phyloP scores from a whole-genome alignment of 805 yeast genomes.

The Candida schatavii region DNA sequence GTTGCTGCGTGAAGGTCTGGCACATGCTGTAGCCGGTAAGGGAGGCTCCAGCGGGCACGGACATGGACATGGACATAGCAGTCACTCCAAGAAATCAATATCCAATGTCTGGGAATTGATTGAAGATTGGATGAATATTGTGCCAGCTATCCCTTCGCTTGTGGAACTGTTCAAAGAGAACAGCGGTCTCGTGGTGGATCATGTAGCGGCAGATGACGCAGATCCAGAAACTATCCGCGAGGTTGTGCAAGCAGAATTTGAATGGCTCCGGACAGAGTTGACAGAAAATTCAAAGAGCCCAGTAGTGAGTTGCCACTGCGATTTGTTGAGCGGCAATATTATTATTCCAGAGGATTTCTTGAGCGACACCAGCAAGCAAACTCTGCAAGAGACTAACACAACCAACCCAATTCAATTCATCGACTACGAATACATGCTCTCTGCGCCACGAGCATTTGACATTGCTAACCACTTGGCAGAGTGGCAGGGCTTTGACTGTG shows the following conservation, averaged over 20 bases:
- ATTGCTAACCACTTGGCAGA: slow-evolving; percentile 74
- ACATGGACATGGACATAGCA: not conserved
- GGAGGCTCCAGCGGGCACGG: no score
- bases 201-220: slow-evolving; percentile 6
- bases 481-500: slow-evolving; percentile 82
- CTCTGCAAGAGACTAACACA: slow-evolving; percentile 10
- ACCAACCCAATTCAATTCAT: slow-evolving; percentile 54
- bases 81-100: slow-evolving; percentile 25
- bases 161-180: slow-evolving; percentile 35
- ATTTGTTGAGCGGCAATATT: slow-evolving; percentile 70
- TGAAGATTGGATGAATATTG: slow-evolving; percentile 58
- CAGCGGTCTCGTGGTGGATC: not conserved
- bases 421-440: slow-evolving; percentile 71
- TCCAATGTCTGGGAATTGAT: slow-evolving; percentile 59
- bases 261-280: slow-evolving; percentile 49
- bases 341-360: slow-evolving; percentile 48
- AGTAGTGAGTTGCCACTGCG: slow-evolving; percentile 65
- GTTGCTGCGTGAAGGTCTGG: slow-evolving; percentile 3
- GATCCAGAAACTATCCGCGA: slow-evolving; percentile 25
- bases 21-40: not conserved
- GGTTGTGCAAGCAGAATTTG: slow-evolving; percentile 48
- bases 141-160: slow-evolving; percentile 50
- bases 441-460: slow-evolving; percentile 72
- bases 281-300: slow-evolving; percentile 42
- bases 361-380: not conserved